Evolutionary conservation across 2,329 filamentous ascomycete genomes (phyloP).

Genomic region (Aspergillus intermedius): DNA sequence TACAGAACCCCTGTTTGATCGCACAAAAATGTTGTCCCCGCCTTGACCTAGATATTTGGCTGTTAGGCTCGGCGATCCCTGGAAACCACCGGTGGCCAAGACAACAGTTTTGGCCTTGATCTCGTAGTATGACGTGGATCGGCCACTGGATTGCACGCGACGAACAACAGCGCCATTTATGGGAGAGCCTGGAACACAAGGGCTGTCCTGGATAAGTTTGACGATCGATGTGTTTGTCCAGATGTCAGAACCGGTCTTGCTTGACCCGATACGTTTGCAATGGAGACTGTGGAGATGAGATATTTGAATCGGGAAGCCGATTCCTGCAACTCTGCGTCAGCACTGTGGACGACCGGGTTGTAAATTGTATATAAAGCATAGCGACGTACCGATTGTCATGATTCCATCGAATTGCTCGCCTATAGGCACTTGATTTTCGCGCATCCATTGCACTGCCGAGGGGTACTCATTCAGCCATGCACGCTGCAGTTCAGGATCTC

Average conservation of each 20-base stretch:
- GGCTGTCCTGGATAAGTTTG: slow-evolving; percentile 16
- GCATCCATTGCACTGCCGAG: slow-evolving; percentile 24
- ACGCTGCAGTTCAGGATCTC: slow-evolving; percentile 16
- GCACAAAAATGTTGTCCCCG: slow-evolving; percentile 21
- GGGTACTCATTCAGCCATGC: slow-evolving; percentile 22
- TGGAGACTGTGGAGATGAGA: slow-evolving; percentile 15
- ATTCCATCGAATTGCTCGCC: slow-evolving; percentile 20
- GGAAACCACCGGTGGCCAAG: slow-evolving; percentile 22
- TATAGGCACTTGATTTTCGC: slow-evolving; percentile 18
- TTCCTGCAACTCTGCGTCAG: slow-evolving; percentile 8
- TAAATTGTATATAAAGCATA: too few species aligned
- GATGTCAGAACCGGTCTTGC: slow-evolving; percentile 13
- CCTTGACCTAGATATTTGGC: slow-evolving; percentile 17
- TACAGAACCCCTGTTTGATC: slow-evolving; percentile 19
- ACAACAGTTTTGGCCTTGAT: slow-evolving; percentile 16
- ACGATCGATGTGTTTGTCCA: slow-evolving; percentile 15
- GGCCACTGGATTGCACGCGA: neutral
- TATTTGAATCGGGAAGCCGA: slow-evolving; percentile 23
- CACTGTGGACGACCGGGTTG: too few species aligned
- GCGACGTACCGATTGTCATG: slow-evolving; percentile 20
- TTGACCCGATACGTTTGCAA: slow-evolving; percentile 12
- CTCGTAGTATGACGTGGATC: slow-evolving; percentile 6
- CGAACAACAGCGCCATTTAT: slow-evolving; percentile 18
- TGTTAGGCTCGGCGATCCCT: slow-evolving; percentile 15
- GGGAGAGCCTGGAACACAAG: slow-evolving; percentile 14